Evolutionary conservation across 345 rosid genomes (phyloP).

Genomic region (Zanthoxylum bungeanum): DNA sequence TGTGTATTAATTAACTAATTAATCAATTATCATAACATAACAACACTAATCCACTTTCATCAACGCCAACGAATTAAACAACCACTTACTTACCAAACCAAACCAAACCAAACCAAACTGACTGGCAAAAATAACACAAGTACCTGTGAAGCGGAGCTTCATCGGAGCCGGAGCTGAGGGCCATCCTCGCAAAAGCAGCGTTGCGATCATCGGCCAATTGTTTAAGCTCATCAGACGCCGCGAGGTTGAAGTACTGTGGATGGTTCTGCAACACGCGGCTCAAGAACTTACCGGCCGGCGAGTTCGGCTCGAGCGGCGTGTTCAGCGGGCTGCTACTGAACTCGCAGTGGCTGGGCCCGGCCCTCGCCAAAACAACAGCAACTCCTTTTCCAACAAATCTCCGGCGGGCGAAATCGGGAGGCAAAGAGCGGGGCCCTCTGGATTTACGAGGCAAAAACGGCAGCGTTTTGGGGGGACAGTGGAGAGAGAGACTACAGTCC

Average conservation of each 20-base stretch:
- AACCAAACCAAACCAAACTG: neutral
- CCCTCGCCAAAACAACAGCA: slow-evolving; percentile 34
- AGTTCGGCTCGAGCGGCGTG: slow-evolving; percentile 73
- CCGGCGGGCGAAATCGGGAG: slow-evolving; percentile 5
- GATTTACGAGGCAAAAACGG: slow-evolving; percentile 29
- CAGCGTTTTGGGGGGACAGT: slow-evolving; percentile 19
- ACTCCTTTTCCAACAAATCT: neutral
- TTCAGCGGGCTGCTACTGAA: slow-evolving; percentile 67
- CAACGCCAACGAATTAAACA: neutral
- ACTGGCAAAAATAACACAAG: neutral
- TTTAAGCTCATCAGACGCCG: slow-evolving; percentile 76
- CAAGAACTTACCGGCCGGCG: slow-evolving; percentile 66
- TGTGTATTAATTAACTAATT: neutral
- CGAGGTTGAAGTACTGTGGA: slow-evolving; percentile 64
- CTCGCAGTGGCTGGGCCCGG: slow-evolving; percentile 77
- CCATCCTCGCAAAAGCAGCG: slow-evolving; percentile 57
- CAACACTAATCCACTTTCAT: slow-evolving; percentile 8
- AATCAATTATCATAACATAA: neutral
- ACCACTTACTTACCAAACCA: neutral
- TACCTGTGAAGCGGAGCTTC: slow-evolving; percentile 84
- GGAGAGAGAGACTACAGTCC: slow-evolving; percentile 50
- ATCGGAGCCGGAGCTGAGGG: slow-evolving; percentile 58
- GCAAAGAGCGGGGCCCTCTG: neutral
- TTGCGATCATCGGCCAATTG: slow-evolving; percentile 59
- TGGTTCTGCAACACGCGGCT: slow-evolving; percentile 75